Conservation (phyloP, 2,329 filamentous ascomycete genomes). For the Colletotrichum sp. region DNA sequence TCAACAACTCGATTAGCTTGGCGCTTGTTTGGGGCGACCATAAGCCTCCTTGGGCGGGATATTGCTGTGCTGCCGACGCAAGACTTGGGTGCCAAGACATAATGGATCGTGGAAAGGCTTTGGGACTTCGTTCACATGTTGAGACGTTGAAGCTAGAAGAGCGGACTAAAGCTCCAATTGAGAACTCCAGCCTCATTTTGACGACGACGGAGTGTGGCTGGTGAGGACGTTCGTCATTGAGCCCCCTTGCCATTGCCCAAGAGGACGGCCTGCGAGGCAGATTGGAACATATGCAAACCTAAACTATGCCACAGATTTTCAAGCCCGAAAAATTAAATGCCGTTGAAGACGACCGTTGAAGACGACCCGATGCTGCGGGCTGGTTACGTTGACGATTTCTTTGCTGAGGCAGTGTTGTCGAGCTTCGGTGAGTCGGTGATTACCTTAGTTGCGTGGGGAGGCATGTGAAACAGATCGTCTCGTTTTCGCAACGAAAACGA, state of each 20-base stretch:
- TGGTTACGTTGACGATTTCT: neutral
- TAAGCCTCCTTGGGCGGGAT: neutral
- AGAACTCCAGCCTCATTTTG: neutral
- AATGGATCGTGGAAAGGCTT: accelerated
- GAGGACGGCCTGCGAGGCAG: neutral
- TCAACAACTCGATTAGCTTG: accelerated
- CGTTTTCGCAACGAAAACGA: neutral
- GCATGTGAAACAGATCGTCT: neutral
- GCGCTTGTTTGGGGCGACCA: neutral
- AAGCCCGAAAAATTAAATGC: neutral
- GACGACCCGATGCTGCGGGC: neutral
- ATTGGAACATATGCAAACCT: neutral
- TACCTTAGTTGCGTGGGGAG: neutral
- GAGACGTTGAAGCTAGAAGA: neutral
- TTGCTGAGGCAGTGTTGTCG: neutral
- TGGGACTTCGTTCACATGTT: neutral
- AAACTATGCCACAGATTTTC: neutral
- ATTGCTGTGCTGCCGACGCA: neutral
- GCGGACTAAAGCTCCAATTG: accelerated
- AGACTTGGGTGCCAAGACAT: neutral
- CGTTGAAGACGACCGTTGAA: neutral
- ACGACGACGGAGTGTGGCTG: neutral
- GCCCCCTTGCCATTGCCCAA: neutral
- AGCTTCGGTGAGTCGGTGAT: neutral
- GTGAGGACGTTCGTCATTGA: neutral